These are phyloP conservation scores for Neckera pumila DNA, from an alignment of 225 moss, liverwort and hornwort genomes.

Conservation along the genomic window DNA sequence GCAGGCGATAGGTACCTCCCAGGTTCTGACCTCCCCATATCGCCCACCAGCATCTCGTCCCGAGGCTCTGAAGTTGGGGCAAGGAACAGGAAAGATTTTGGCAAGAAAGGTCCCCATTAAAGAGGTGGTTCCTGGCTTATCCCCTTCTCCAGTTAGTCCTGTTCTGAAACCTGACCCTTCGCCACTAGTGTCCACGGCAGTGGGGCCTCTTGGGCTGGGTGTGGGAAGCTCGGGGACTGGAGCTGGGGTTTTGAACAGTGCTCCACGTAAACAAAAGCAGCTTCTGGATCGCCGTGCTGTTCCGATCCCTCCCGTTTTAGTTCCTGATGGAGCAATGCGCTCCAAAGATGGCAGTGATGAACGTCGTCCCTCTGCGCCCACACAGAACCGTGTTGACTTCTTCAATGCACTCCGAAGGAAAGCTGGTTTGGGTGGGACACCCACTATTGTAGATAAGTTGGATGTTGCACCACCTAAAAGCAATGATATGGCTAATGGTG, in stretches of 20 bases:
- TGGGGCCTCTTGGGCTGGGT: constrained; percentile 31
- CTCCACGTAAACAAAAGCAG: constrained; percentile 78
- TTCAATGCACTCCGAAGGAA: constrained; percentile 87
- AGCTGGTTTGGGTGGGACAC: constrained; percentile 50
- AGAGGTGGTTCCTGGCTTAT: constrained; percentile 42
- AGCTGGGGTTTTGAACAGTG: constrained; percentile 23
- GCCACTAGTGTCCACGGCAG: constrained; percentile 13
- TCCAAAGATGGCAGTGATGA: constrained; percentile 78
- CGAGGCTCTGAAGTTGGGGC: constrained; percentile 62
- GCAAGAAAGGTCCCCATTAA: constrained; percentile 56
- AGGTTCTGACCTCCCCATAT: constrained; percentile 63
- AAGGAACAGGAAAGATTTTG: constrained; percentile 64
- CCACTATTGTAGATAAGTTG: constrained; percentile 64
- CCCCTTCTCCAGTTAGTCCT: constrained; percentile 20
- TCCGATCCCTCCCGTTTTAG: constrained; percentile 65
- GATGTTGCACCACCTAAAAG: constrained; percentile 40
- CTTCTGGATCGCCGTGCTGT: constrained; percentile 88
- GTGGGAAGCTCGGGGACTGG: constrained; percentile 23
- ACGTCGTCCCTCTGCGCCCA: constrained; percentile 56
- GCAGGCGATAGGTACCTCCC: constrained; percentile 54
- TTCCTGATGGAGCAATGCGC: constrained; percentile 37
- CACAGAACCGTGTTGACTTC: constrained; percentile 93
- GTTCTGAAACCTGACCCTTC: constrained; percentile 53
- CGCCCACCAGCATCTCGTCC: constrained; percentile 71
- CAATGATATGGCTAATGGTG: constrained; percentile 41